These are phyloP conservation scores for Rhododendron molle DNA, from an alignment of 148 eudicot genomes.

Conservation along the genomic window DNA sequence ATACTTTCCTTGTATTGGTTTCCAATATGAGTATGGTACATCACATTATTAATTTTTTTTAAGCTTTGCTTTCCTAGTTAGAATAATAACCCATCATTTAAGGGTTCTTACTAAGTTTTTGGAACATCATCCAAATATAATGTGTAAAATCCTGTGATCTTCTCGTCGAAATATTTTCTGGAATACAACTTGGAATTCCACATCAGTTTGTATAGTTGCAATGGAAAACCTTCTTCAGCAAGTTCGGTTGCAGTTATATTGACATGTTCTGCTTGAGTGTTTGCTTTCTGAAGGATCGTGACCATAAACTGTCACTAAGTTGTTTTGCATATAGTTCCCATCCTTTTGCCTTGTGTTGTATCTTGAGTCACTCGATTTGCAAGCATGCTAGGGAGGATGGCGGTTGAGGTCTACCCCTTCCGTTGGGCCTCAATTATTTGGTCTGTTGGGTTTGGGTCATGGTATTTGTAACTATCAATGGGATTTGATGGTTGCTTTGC, in stretches of 20 bases:
- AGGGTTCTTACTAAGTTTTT: not conserved
- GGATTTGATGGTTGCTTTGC: not conserved
- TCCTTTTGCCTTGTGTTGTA: not conserved
- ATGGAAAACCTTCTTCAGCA: not conserved
- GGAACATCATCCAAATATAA: not conserved
- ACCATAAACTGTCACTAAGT: not conserved
- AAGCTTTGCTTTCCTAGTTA: not conserved
- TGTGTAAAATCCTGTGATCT: not conserved
- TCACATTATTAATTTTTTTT: not conserved
- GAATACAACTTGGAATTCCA: not conserved
- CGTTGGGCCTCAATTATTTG: not conserved
- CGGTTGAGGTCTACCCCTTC: not conserved
- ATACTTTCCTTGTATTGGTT: not conserved
- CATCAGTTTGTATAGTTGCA: not conserved
- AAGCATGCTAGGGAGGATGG: not conserved
- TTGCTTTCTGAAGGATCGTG: not conserved
- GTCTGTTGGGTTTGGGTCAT: not conserved
- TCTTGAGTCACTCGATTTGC: not conserved
- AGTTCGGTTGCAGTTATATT: not conserved
- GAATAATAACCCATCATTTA: not conserved
- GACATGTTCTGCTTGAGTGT: not conserved
- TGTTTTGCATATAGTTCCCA: not conserved
- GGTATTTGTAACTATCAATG: not conserved
- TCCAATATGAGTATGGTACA: not conserved
- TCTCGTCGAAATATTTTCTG: not conserved